These are phyloP conservation scores for Aureobasidium pullulans DNA, from an alignment of 2,329 filamentous ascomycete species.

Conservation along the genomic window DNA sequence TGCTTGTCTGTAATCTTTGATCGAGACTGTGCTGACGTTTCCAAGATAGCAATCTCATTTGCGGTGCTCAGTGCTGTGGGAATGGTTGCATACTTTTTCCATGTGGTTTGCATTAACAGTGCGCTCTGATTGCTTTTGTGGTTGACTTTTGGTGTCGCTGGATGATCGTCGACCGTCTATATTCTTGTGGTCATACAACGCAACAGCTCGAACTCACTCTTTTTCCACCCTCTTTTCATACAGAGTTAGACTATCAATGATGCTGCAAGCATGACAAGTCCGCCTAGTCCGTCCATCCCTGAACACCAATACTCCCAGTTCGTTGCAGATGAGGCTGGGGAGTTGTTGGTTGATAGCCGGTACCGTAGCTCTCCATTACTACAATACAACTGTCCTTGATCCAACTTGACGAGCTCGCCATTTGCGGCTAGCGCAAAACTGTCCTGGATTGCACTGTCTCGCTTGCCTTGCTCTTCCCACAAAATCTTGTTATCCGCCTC, in stretches of 20 bases:
- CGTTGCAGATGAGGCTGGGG: neutral
- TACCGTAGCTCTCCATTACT: neutral
- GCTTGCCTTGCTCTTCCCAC: neutral
- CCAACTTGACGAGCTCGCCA: neutral
- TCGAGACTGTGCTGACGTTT: no score
- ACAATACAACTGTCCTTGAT: neutral
- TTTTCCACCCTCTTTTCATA: no score
- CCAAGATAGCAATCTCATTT: no score
- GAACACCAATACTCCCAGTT: neutral
- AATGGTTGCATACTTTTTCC: no score
- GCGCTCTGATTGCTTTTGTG: no score
- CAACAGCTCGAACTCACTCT: no score
- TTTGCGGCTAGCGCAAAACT: neutral
- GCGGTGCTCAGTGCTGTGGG: no score
- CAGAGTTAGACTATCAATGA: neutral
- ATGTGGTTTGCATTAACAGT: no score
- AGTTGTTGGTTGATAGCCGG: neutral
- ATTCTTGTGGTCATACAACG: no score
- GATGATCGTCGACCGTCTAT: no score
- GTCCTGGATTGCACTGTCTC: neutral
- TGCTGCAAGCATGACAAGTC: neutral
- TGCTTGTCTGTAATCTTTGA: no score
- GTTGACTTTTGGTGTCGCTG: no score
- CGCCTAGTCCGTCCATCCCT: neutral
- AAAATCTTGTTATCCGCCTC: neutral